These are phyloP conservation scores for Penicillium brevicompactum DNA, from an alignment of 2,329 filamentous ascomycete genomes.

Conservation along the genomic window DNA sequence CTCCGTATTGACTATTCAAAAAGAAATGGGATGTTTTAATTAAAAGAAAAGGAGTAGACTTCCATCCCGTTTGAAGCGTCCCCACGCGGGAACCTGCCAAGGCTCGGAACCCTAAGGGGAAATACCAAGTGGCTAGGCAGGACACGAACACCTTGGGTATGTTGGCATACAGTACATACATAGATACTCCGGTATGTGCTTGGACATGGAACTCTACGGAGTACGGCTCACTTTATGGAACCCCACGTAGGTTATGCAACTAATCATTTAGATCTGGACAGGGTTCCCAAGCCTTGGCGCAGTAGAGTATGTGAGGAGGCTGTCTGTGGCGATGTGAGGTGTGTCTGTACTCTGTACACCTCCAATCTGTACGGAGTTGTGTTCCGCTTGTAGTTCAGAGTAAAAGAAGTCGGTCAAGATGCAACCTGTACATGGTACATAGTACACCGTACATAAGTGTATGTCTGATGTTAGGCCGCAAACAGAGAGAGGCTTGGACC, in stretches of 20 bases:
- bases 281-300: background rate
- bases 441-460: no score
- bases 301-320: background rate
- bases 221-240: no score
- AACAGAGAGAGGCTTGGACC: background rate
- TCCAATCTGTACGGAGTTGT: background rate
- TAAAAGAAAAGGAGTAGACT: background rate
- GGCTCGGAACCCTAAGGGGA: background rate
- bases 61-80: constrained; percentile 9
- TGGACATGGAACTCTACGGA: no score
- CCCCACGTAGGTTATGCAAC: no score
- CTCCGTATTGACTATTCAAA: no score
- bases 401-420: background rate
- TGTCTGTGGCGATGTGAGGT: constrained; percentile 2
- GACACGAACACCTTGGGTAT: background rate
- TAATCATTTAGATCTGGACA: background rate
- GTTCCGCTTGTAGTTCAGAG: background rate
- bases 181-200: no score
- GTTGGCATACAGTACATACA: background rate
- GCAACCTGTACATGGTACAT: background rate
- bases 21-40: background rate
- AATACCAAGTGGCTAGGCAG: background rate
- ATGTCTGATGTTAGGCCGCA: constrained; percentile 4
- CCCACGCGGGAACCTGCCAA: constrained; percentile 17
- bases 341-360: background rate